Conservation (phyloP, 225 moss, liverwort and hornwort species). For the Polytrichum formosum region DNA sequence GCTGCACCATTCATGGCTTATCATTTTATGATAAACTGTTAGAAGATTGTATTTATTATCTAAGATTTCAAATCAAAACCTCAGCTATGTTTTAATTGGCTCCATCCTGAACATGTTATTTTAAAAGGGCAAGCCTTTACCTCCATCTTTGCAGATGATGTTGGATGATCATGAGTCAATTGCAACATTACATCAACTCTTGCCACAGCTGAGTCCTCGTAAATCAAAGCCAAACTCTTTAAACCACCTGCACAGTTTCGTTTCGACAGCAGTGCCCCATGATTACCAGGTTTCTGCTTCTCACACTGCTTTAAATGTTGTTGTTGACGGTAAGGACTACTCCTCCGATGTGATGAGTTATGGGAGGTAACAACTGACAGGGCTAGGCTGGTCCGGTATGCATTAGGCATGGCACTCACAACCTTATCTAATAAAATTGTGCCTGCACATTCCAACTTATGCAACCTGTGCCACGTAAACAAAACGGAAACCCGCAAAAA, state of each 20-base stretch:
- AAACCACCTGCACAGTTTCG: slow-evolving; percentile 5
- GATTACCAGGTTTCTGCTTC: slow-evolving; percentile 11
- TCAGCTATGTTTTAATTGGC: no score
- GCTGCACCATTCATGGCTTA: no score
- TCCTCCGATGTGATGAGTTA: slow-evolving; percentile 11
- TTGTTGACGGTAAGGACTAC: slow-evolving; percentile 10
- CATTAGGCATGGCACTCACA: slow-evolving; percentile 26
- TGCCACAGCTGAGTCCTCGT: slow-evolving; percentile 16
- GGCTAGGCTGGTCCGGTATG: slow-evolving; percentile 32
- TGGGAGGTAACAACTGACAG: slow-evolving; percentile 7
- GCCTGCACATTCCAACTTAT: slow-evolving; percentile 30
- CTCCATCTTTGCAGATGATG: neutral
- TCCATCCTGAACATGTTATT: no score
- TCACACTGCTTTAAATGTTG: neutral
- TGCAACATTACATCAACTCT: slow-evolving; percentile 30
- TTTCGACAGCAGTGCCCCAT: neutral
- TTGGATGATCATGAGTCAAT: slow-evolving; percentile 9
- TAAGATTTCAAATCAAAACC: no score
- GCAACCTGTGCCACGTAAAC: slow-evolving; percentile 29
- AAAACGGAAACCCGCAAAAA: slow-evolving; percentile 23
- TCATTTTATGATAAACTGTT: no score
- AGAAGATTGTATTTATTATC: no score
- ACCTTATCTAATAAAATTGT: slow-evolving; percentile 35
- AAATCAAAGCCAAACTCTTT: neutral
- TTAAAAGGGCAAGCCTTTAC: no score